Conservation (phyloP, 768 basidiomycete species). For the Trametes maxima region DNA sequence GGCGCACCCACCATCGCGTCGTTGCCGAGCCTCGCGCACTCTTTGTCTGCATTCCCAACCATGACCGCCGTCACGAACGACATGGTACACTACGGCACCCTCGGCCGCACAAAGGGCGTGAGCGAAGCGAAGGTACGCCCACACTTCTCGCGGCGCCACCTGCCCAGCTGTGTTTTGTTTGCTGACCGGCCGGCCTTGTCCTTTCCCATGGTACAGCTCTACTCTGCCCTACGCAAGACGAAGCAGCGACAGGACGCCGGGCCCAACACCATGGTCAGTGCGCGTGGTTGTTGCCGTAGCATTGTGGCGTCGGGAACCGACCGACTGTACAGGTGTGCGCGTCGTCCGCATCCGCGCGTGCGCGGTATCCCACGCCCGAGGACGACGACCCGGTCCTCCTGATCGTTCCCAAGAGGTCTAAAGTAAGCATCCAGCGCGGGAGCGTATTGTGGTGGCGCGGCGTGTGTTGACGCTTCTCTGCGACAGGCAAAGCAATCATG, state of each 20-base stretch:
- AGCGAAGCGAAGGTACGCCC: constrained; percentile 33
- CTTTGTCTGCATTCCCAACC: constrained; percentile 32
- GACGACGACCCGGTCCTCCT: constrained; percentile 31
- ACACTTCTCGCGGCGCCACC: not conserved
- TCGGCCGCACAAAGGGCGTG: constrained; percentile 27
- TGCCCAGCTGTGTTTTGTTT: not conserved
- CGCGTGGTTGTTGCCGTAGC: not conserved
- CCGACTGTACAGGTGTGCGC: constrained; percentile 8
- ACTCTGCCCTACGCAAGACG: constrained; percentile 29
- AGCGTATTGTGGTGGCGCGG: not conserved
- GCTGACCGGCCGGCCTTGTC: not conserved
- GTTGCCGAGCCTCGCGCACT: constrained; percentile 34
- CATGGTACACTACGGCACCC: constrained; percentile 34
- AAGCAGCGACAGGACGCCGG: constrained; percentile 27
- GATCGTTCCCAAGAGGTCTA: constrained; percentile 27
- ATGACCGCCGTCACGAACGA: constrained; percentile 34
- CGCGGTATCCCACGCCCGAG: constrained; percentile 21
- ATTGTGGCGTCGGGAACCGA: constrained; percentile 3
- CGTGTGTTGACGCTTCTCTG: not conserved
- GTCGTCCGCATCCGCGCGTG: constrained; percentile 2
- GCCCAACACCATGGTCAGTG: constrained; percentile 21
- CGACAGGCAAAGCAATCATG: constrained; percentile 17
- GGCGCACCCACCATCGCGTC: constrained; percentile 28
- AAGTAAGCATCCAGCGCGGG: constrained; percentile 16
- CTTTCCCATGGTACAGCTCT: constrained; percentile 22